These are phyloP conservation scores for Bipolaris bicolor DNA, from an alignment of 2,329 filamentous ascomycete genomes.

Conservation along the genomic window DNA sequence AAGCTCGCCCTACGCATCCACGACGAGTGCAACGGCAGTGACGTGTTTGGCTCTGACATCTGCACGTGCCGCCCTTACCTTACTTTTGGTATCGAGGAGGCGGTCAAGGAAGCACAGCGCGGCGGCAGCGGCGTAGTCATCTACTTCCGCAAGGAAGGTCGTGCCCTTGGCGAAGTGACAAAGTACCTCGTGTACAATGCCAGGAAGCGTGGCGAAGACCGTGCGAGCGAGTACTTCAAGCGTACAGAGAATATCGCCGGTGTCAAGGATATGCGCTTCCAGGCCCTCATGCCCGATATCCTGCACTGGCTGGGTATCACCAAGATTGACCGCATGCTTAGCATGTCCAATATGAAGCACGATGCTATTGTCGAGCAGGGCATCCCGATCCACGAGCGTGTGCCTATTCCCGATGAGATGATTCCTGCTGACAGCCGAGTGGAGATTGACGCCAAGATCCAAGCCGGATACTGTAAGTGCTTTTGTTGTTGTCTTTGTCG, in stretches of 20 bases:
- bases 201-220: conserved; percentile 74
- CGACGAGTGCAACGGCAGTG: conserved; percentile 91
- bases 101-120: conserved; percentile 94
- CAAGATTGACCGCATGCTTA: conserved; percentile 98
- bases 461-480: conserved; percentile 76
- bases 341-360: conserved; percentile 98
- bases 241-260: conserved; percentile 98
- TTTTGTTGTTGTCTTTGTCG: background rate
- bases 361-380: conserved; percentile 86
- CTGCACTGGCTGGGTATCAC: conserved; percentile 97
- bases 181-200: conserved; percentile 87
- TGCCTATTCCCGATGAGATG: conserved; percentile 91
- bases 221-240: conserved; percentile 91
- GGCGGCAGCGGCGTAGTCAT: conserved; percentile 95
- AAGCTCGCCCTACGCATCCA: conserved; percentile 84
- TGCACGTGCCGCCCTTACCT: conserved; percentile 96
- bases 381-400: conserved; percentile 85
- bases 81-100: conserved; percentile 96
- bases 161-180: conserved; percentile 92
- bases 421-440: conserved; percentile 94
- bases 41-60: conserved; percentile 97
- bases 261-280: conserved; percentile 96
- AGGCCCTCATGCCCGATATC: conserved; percentile 97
- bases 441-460: conserved; percentile 99
- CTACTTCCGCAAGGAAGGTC: conserved; percentile 97